phyloP scores from a whole-genome alignment of 2,329 filamentous ascomycete species.

The Gremmenia infestans region DNA sequence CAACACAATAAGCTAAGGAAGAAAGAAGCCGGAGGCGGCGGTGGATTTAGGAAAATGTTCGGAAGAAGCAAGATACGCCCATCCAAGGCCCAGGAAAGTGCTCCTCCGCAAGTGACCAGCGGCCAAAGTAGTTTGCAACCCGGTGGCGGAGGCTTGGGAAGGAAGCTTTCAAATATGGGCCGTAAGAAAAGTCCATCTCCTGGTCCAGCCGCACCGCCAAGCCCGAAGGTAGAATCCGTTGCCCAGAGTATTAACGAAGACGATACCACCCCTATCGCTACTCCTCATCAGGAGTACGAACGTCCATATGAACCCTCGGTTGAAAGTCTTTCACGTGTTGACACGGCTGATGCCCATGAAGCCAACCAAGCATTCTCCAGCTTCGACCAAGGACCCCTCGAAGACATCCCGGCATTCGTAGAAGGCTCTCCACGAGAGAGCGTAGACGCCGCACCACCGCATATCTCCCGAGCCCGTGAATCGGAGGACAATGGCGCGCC shows the following conservation, averaged over 20 bases:
- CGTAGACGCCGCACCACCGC: constrained; percentile 34
- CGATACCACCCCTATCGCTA: constrained; percentile 25
- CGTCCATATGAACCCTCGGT: constrained; percentile 41
- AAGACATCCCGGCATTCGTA: constrained; percentile 79
- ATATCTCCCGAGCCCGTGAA: constrained; percentile 14
- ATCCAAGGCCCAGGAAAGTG: constrained; percentile 52
- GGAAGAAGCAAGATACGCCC: constrained; percentile 54
- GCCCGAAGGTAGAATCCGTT: constrained; percentile 26
- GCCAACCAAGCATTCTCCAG: constrained; percentile 56
- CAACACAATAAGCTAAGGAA: constrained; percentile 53
- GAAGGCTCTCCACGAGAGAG: constrained; percentile 40
- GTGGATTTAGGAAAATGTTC: constrained; percentile 62
- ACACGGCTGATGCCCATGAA: constrained; percentile 53
- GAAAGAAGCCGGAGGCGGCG: constrained; percentile 31
- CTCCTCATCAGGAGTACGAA: constrained; percentile 31
- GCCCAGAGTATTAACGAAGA: constrained; percentile 26
- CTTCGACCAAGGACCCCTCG: constrained; percentile 86
- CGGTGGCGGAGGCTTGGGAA: constrained; percentile 28
- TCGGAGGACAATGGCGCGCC: constrained; percentile 32
- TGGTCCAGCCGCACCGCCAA: constrained; percentile 13
- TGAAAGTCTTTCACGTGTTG: constrained; percentile 52
- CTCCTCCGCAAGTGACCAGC: constrained; percentile 46
- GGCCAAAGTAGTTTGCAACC: constrained; percentile 33
- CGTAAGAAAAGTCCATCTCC: constrained; percentile 32
- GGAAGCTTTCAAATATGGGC: constrained; percentile 36